These are phyloP conservation scores for Sporothrix protearum DNA, from an alignment of 2,329 filamentous ascomycete genomes.

Conservation along the genomic window DNA sequence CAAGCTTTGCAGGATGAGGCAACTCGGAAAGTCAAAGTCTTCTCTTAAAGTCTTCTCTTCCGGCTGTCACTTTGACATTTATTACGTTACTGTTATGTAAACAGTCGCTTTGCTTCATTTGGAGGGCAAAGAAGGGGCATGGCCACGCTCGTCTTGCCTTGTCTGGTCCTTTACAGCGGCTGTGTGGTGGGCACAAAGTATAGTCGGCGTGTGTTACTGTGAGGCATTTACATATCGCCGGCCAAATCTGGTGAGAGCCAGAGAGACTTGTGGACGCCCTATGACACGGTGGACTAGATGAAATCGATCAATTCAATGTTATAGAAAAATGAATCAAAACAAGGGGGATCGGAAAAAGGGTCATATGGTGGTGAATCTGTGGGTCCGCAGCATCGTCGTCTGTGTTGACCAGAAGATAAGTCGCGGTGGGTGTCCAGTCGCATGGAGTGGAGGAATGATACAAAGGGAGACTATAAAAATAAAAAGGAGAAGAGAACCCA, in stretches of 20 bases:
- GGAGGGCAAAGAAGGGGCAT: no score
- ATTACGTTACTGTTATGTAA: conserved; percentile 10
- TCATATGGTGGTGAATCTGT: conserved; percentile 10
- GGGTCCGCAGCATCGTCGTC: not conserved
- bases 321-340: not conserved
- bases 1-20: not conserved
- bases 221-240: conserved; percentile 6
- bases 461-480: not conserved
- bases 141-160: not conserved
- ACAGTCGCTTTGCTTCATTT: not conserved
- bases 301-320: not conserved
- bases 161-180: not conserved
- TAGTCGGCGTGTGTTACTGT: not conserved
- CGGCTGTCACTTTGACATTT: not conserved
- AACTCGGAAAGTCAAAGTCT: not conserved
- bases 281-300: not conserved
- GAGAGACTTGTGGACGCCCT: conserved; percentile 5
- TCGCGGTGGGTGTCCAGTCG: not conserved
- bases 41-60: not conserved
- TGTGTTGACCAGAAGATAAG: not conserved
- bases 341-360: not conserved
- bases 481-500: not conserved
- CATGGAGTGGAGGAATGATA: not conserved
- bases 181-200: not conserved
- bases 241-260: not conserved